Conservation (phyloP, 306 rosid genomes). For the Citrullus mucosospermus region DNA sequence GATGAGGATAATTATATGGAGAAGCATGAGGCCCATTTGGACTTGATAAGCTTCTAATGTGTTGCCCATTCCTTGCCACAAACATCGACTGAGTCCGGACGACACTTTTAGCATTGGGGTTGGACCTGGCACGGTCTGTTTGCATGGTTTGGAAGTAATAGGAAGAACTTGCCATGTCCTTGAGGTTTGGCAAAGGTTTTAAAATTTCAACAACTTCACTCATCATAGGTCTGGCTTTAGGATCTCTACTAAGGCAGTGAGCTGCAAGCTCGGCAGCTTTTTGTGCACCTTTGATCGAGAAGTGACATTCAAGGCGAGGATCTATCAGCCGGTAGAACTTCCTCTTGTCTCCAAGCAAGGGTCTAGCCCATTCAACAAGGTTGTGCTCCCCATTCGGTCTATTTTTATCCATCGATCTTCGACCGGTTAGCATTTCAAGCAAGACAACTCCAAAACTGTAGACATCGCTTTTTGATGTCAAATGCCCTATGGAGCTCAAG, state of each 20-base stretch:
- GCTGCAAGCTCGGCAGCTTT: slow-evolving; percentile 62
- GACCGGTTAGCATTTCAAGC: slow-evolving; percentile 87
- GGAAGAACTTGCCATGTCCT: slow-evolving; percentile 85
- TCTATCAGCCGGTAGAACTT: slow-evolving; percentile 64
- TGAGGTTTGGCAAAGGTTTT: slow-evolving; percentile 66
- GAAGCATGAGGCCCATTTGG: slow-evolving; percentile 53
- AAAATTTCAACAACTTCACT: slow-evolving; percentile 63
- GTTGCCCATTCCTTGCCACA: slow-evolving; percentile 51
- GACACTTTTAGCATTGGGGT: slow-evolving; percentile 42
- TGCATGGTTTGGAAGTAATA: slow-evolving; percentile 50
- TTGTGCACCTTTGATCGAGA: slow-evolving; percentile 78
- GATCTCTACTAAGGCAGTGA: slow-evolving; percentile 81
- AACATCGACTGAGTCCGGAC: slow-evolving; percentile 42
- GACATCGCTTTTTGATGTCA: slow-evolving; percentile 88
- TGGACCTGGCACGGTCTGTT: slow-evolving; percentile 59
- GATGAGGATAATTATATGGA: slow-evolving; percentile 37
- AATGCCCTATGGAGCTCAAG: slow-evolving; percentile 40
- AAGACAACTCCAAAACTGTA: slow-evolving; percentile 94
- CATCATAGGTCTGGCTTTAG: slow-evolving; percentile 82
- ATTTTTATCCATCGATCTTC: slow-evolving; percentile 76
- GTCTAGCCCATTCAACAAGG: slow-evolving; percentile 90
- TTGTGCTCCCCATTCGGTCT: slow-evolving; percentile 94
- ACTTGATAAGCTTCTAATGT: slow-evolving; percentile 54
- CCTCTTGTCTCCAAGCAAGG: slow-evolving; percentile 62
- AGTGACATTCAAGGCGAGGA: slow-evolving; percentile 91